These are phyloP conservation scores for Parascedosporium putredinis DNA, from an alignment of 2,329 filamentous ascomycete species.

Conservation along the genomic window DNA sequence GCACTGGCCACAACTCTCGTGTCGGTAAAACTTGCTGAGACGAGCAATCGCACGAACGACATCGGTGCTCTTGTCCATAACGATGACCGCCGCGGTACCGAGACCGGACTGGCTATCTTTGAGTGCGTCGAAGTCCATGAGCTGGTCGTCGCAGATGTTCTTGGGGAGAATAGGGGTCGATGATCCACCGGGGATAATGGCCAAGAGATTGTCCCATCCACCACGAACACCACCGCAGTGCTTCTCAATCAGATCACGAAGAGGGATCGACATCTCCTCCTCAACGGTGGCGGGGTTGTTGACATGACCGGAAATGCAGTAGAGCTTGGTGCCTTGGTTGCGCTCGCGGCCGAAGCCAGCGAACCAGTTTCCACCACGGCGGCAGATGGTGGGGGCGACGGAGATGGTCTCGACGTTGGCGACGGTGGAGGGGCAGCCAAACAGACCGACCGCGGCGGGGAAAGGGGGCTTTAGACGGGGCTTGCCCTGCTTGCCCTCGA, in stretches of 20 bases:
- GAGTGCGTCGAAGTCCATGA: conserved; percentile 98
- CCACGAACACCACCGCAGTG: conserved; percentile 95
- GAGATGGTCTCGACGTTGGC: conserved; percentile 97
- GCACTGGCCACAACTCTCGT: conserved; percentile 97
- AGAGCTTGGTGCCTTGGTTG: conserved; percentile 95
- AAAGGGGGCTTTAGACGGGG: conserved; percentile 97
- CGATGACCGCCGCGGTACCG: conserved; percentile 93
- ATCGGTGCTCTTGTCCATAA: conserved; percentile 98
- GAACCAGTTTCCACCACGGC: conserved; percentile 89
- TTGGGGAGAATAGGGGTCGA: conserved; percentile 94
- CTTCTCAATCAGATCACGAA: conserved; percentile 92
- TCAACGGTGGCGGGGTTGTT: conserved; percentile 98
- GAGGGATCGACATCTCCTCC: conserved; percentile 97
- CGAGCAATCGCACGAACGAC: conserved; percentile 89
- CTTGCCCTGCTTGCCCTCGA: conserved; percentile 98
- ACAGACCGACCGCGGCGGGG: conserved; percentile 92
- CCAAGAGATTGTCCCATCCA: conserved; percentile 95
- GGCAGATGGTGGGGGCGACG: conserved; percentile 89
- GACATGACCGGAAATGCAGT: conserved; percentile 96
- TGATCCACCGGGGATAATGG: conserved; percentile 90
- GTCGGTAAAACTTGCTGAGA: conserved; percentile 93
- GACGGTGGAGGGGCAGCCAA: conserved; percentile 95
- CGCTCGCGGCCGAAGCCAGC: conserved; percentile 87
- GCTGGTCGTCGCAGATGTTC: conserved; percentile 78
- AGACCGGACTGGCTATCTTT: conserved; percentile 98